A percentile compares a stretch with the other conserved stretches of the same genome.
Conservation (phyloP, 371 early-diverging fungal genomes). For the Actinomortierella ambigua region DNA sequence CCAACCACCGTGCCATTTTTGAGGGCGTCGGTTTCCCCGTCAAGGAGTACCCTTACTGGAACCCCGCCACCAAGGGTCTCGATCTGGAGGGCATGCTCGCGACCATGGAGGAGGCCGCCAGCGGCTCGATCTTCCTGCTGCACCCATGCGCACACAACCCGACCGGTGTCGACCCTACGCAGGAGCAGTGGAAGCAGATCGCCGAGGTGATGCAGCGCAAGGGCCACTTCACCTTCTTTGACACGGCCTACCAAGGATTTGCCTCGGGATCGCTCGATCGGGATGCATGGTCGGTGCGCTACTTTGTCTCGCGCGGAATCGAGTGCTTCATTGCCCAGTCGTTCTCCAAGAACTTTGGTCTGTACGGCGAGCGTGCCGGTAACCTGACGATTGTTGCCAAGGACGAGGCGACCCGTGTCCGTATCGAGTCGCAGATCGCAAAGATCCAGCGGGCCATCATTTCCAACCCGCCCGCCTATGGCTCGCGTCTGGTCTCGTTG, state of each 20-base stretch:
- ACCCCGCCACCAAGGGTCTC: constrained; percentile 76
- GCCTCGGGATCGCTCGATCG: constrained; percentile 90
- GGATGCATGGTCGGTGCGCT: constrained; percentile 91
- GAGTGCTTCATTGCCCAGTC: constrained; percentile 91
- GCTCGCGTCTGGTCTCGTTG: constrained; percentile 84
- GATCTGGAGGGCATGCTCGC: constrained; percentile 79
- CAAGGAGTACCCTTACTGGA: constrained; percentile 89
- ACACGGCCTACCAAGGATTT: constrained; percentile 98
- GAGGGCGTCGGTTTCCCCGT: constrained; percentile 81
- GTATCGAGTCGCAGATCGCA: constrained; percentile 83
- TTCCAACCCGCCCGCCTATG: constrained; percentile 90
- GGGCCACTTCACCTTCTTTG: constrained; percentile 92
- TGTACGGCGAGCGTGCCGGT: constrained; percentile 94
- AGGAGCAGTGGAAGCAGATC: constrained; percentile 91
- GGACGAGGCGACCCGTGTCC: constrained; percentile 52
- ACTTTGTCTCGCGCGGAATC: constrained; percentile 89
- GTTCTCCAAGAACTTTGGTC: constrained; percentile 97
- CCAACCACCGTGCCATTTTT: constrained; percentile 93
- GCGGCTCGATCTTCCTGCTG: constrained; percentile 77
- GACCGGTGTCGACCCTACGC: constrained; percentile 94
- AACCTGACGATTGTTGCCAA: constrained; percentile 78
- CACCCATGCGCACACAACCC: constrained; percentile 98
- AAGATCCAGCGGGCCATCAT: constrained; percentile 83
- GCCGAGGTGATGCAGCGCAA: constrained; percentile 77
- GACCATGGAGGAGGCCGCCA: constrained; percentile 70